Conservation (phyloP, 2,329 filamentous ascomycete species). For the Sporothrix schenckii region DNA sequence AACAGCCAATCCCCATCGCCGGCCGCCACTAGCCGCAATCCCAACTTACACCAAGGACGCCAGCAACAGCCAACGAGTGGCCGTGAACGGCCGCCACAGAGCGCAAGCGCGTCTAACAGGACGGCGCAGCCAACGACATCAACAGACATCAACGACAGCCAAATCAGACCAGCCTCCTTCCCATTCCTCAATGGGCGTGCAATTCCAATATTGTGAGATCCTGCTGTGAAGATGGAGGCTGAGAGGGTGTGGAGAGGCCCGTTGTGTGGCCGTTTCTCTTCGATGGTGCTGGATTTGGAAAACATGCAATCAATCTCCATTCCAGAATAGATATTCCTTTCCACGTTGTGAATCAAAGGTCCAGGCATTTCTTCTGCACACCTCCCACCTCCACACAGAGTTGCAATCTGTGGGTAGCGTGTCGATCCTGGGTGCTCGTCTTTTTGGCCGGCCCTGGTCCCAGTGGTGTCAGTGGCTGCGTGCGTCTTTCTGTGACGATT, state of each 20-base stretch:
- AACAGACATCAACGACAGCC: too few species aligned
- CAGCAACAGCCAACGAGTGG: neutral
- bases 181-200: neutral
- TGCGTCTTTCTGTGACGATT: neutral
- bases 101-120: slow-evolving; percentile 7
- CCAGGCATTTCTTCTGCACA: neutral
- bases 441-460: neutral
- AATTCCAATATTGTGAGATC: neutral
- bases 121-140: neutral
- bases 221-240: neutral
- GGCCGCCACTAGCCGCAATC: slow-evolving; percentile 3
- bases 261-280: slow-evolving; percentile 4
- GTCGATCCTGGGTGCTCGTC: slow-evolving; percentile 1
- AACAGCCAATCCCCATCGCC: slow-evolving; percentile 4
- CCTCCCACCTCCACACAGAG: slow-evolving; percentile 11
- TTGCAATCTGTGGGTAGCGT: neutral
- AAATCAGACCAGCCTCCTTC: neutral
- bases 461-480: slow-evolving; percentile 5
- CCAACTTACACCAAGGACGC: slow-evolving; percentile 9
- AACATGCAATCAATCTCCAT: too few species aligned
- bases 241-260: slow-evolving; percentile 5
- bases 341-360: too few species aligned
- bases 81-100: neutral
- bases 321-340: too few species aligned
- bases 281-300: neutral